Evolutionary conservation across 257 asterid species (phyloP), one percentile per base, ranked within the genome.

Genomic region (Plantago major): DNA sequence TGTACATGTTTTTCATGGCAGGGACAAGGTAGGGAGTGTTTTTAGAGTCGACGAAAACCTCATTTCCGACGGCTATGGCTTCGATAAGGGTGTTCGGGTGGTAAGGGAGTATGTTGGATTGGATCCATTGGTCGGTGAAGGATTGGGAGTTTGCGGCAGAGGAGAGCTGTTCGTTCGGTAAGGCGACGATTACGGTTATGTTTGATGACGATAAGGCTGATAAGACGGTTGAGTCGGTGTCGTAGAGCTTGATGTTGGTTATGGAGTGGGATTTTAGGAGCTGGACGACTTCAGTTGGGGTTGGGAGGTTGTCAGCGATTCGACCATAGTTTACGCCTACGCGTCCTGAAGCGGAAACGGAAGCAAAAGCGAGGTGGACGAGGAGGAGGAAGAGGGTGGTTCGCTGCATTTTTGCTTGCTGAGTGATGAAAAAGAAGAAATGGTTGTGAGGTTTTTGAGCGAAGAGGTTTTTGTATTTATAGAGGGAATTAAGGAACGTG

Each of bases 271-370:
- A 8, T 59, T 78, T 79, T 45, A 87, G 90, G 70, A 87, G 88
- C 44, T 80, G 71, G 10, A 80, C 87, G 9, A 84, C 95, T 46
- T 82, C 62, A 2, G 69, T 1, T 16, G 95, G 90, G 10, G 86
- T 40, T 0, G 95, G 95, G 17, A 87, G 94, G 38, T 87, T 19
- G 66, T 84, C 17, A 6, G 94, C 95, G 47, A 87, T n/a, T 7
- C 94, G 86, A 65, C 95, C 95, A 62, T 87, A 87, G 83, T 84
- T 84, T 7, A 87, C 49, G 5, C 87, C 95, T 13, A 84, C 6
- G 45, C 70, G 33, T 58, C 89, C 40, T 2, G 26, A 22, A 22
- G 26, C 26, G 2, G 26, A 22, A 33, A 5, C 84, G 48, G 62
- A 10, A 44, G 37, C 69, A 38, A 42, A 47, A 28, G 22, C n/a